phyloP scores from a whole-genome alignment of 108 stramenopile species.

The Conticribra guillardii region DNA sequence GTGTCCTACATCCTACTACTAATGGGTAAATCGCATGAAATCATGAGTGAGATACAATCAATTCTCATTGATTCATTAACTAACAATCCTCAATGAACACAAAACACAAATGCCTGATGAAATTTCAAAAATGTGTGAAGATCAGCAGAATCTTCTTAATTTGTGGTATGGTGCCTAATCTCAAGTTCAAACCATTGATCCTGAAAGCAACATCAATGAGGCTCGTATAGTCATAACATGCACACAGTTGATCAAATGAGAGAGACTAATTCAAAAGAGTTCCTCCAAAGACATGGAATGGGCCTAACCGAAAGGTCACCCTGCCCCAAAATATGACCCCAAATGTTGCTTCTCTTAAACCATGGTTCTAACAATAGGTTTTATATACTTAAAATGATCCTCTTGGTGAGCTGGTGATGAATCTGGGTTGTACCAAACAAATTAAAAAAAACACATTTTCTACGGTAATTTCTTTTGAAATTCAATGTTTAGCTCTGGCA shows the following conservation, averaged over 20 bases:
- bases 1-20: neutral
- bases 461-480: too few species aligned
- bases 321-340: too few species aligned
- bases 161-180: constrained; percentile 12
- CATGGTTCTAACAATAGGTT: too few species aligned
- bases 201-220: neutral
- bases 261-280: neutral
- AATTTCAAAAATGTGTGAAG: neutral
- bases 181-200: neutral
- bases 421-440: too few species aligned
- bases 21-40: constrained; percentile 3
- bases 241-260: neutral
- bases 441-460: too few species aligned
- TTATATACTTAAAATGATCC: too few species aligned
- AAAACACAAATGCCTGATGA: neutral
- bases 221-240: neutral
- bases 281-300: constrained; percentile 10
- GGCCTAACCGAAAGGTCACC: too few species aligned
- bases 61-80: neutral
- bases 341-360: too few species aligned
- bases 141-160: neutral
- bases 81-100: neutral
- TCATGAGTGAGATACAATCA: neutral
- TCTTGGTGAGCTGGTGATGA: too few species aligned
- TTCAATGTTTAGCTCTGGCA: too few species aligned